phyloP scores from a whole-genome alignment of 2,329 filamentous ascomycete species.

The Cercospora nicotianae region DNA sequence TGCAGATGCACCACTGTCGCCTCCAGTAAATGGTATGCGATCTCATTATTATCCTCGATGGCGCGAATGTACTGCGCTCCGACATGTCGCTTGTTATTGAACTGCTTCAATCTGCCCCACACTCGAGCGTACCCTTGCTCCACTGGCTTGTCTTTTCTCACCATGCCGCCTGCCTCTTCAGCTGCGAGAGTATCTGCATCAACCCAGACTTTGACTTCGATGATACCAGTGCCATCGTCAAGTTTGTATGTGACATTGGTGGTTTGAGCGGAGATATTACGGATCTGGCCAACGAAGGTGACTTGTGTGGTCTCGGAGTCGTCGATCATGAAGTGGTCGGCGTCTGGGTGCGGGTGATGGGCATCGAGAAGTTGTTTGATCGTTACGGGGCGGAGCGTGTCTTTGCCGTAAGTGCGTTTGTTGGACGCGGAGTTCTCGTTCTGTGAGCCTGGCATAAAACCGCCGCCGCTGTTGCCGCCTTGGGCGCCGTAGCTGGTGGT shows the following conservation, averaged over 20 bases:
- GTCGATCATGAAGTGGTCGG: slow-evolving; percentile 78
- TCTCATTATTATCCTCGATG: slow-evolving; percentile 83
- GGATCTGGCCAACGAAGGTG: slow-evolving; percentile 87
- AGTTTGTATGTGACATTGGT: slow-evolving; percentile 91
- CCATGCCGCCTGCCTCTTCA: slow-evolving; percentile 38
- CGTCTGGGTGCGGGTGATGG: slow-evolving; percentile 69
- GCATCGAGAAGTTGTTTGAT: slow-evolving; percentile 92
- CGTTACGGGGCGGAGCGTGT: slow-evolving; percentile 88
- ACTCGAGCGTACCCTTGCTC: slow-evolving; percentile 81
- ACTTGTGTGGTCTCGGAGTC: slow-evolving; percentile 68
- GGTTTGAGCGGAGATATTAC: slow-evolving; percentile 77
- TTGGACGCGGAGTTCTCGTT: slow-evolving; percentile 46
- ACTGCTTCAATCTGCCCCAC: slow-evolving; percentile 79
- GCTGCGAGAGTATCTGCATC: slow-evolving; percentile 57
- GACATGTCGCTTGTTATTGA: slow-evolving; percentile 80
- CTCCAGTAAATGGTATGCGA: slow-evolving; percentile 89
- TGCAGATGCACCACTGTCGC: slow-evolving; percentile 84
- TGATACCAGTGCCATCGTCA: slow-evolving; percentile 82
- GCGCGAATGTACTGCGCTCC: slow-evolving; percentile 78
- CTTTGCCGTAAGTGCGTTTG: slow-evolving; percentile 65
- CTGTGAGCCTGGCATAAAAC: slow-evolving; percentile 56
- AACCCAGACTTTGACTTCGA: slow-evolving; percentile 89
- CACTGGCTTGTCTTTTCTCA: slow-evolving; percentile 58
- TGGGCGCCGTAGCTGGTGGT: slow-evolving; percentile 58
- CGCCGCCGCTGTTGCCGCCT: slow-evolving; percentile 58